Conservation (phyloP, 2,329 filamentous ascomycete genomes). For the Juglanconis sp. region DNA sequence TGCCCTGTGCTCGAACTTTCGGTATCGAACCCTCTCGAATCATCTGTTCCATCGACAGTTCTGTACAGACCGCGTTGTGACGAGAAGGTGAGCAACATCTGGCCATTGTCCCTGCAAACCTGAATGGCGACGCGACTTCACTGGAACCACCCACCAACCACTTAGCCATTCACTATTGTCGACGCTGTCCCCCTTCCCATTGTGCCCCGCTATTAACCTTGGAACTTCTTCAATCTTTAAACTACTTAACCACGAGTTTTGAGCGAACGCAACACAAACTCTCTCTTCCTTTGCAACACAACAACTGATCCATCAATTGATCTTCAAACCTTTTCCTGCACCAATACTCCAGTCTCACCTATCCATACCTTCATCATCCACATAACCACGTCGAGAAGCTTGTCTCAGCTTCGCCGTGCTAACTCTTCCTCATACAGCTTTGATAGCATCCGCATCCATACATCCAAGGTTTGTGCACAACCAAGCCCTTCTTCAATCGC, state of each 20-base stretch:
- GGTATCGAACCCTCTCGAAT: neutral
- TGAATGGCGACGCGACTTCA: neutral
- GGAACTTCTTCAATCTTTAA: too few relatives aligned
- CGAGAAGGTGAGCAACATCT: slow-evolving; percentile 11
- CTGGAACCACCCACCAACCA: neutral
- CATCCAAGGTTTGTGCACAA: slow-evolving; percentile 10
- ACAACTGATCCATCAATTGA: too few relatives aligned
- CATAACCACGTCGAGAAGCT: too few relatives aligned
- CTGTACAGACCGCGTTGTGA: neutral
- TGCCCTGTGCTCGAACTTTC: neutral
- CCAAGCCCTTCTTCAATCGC: neutral
- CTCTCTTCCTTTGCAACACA: too few relatives aligned
- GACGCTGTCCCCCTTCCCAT: neutral
- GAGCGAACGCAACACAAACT: too few relatives aligned
- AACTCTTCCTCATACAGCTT: slow-evolving; percentile 9
- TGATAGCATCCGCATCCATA: slow-evolving; percentile 18
- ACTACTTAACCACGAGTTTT: too few relatives aligned
- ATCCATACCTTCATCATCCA: too few relatives aligned
- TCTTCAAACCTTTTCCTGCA: too few relatives aligned
- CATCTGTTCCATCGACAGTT: slow-evolving; percentile 10
- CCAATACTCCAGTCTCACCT: too few relatives aligned
- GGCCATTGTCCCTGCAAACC: neutral
- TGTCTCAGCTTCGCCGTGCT: neutral
- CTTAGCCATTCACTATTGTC: neutral
- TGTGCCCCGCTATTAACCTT: neutral